Conservation (phyloP, 495 filamentous ascomycete genomes). For the Collariella sp. region DNA sequence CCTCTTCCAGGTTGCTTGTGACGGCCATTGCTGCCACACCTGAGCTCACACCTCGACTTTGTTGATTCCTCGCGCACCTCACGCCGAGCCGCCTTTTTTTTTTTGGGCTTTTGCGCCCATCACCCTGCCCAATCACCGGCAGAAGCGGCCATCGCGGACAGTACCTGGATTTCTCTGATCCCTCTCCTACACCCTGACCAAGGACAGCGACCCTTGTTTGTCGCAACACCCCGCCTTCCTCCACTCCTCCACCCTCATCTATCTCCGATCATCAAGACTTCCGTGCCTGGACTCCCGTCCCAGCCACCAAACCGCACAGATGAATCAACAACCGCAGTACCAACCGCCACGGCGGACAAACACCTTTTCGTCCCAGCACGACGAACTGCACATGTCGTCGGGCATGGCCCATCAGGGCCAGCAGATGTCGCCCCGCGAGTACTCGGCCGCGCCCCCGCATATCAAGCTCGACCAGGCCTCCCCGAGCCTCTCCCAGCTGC, state of each 20-base stretch:
- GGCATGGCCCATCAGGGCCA: slow-evolving; percentile 39
- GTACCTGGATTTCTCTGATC: not conserved
- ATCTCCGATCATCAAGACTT: not conserved
- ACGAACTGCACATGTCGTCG: slow-evolving; percentile 73
- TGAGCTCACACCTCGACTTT: not conserved
- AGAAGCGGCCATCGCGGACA: not conserved
- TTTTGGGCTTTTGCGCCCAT: slow-evolving; percentile 5
- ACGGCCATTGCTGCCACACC: slow-evolving; percentile 7
- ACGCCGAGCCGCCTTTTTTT: not conserved
- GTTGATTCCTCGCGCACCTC: not conserved
- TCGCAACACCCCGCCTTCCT: not conserved
- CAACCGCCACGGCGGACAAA: slow-evolving; percentile 36
- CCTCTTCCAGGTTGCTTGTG: too few relatives aligned
- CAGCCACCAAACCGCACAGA: slow-evolving; percentile 22
- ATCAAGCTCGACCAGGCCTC: slow-evolving; percentile 25
- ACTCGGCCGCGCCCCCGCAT: slow-evolving; percentile 44
- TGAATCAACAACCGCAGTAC: slow-evolving; percentile 41
- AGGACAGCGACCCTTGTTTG: not conserved
- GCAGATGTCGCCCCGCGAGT: slow-evolving; percentile 42
- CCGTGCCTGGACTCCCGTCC: not conserved
- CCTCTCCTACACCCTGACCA: not conserved
- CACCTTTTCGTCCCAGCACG: slow-evolving; percentile 41
- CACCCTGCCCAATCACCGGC: not conserved
- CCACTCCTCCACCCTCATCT: not conserved
- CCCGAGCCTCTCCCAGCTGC: slow-evolving; percentile 37